Percentiles rank a stretch among this genome's conserved stretches.
Conservation (phyloP, 495 filamentous ascomycete species). For the Penicillium salamii region DNA sequence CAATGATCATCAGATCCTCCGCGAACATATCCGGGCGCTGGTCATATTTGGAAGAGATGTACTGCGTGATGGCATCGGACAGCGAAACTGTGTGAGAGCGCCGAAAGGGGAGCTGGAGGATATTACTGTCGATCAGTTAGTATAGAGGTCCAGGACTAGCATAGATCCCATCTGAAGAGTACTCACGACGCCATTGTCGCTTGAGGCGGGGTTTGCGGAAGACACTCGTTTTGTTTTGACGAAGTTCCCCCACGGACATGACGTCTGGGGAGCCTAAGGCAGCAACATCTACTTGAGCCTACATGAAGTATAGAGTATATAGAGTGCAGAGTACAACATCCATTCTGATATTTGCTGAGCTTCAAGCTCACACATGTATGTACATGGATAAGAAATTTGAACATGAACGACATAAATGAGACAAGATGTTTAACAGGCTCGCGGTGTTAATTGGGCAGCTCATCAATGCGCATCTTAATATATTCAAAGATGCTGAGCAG, state of each 20-base stretch:
- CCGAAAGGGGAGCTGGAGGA: constrained; percentile 78
- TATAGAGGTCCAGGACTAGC: background rate
- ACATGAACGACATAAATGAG: background rate
- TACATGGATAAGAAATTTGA: constrained; percentile 20
- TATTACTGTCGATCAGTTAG: constrained; percentile 35
- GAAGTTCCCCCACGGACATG: constrained; percentile 30
- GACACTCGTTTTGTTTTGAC: constrained; percentile 36
- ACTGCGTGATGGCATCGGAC: constrained; percentile 82
- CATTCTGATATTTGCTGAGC: constrained; percentile 31
- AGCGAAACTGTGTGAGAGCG: constrained; percentile 74
- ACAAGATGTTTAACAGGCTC: constrained; percentile 2
- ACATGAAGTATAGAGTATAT: too few species aligned
- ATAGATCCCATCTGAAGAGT: background rate
- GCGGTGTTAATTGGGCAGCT: constrained; percentile 24
- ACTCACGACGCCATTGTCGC: constrained; percentile 47
- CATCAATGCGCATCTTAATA: constrained; percentile 40
- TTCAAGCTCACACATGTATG: constrained; percentile 24
- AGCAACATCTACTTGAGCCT: constrained; percentile 1
- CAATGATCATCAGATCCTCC: constrained; percentile 82
- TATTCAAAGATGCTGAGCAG: constrained; percentile 46
- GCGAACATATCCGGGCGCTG: constrained; percentile 98
- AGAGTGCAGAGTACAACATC: background rate
- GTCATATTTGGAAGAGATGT: constrained; percentile 98
- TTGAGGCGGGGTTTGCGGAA: constrained; percentile 14
- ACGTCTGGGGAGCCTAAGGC: constrained; percentile 32